phyloP scores from a whole-genome alignment of 495 filamentous ascomycete genomes.

The Cercophora samala region DNA sequence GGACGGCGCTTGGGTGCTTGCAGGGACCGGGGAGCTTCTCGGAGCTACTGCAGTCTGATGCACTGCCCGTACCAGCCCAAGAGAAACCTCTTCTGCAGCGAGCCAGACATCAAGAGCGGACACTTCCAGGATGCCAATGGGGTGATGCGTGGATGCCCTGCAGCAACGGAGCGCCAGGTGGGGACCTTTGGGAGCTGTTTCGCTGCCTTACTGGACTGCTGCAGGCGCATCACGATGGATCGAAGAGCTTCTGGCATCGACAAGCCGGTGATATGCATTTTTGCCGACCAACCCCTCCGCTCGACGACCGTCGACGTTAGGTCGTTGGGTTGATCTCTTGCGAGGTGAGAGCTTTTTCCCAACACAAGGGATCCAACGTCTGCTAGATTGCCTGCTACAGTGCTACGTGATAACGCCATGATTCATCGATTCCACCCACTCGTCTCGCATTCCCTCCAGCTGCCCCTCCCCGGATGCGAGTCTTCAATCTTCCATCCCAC shows the following conservation, averaged over 20 bases:
- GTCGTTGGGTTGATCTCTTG: not conserved
- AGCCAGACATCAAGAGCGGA: not conserved
- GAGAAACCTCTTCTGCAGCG: not conserved
- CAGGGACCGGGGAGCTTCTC: slow-evolving; percentile 1
- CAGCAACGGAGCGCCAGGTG: not conserved
- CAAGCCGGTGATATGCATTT: not conserved
- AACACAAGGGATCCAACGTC: not conserved
- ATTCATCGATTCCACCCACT: not conserved
- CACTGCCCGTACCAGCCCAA: not conserved
- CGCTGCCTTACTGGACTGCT: not conserved
- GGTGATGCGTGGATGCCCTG: slow-evolving; percentile 2
- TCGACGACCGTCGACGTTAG: not conserved
- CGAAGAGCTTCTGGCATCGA: not conserved
- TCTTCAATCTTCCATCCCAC: not conserved
- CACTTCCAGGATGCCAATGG: not conserved
- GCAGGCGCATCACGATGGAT: not conserved
- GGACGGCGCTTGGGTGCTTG: not conserved
- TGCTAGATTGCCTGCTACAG: not conserved
- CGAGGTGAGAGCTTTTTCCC: not conserved
- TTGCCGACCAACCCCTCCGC: not conserved
- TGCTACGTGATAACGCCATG: not conserved
- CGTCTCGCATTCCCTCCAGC: not conserved
- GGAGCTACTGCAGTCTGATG: not conserved
- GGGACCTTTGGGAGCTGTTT: not conserved
- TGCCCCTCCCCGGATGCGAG: not conserved